Conservation (phyloP, 108 stramenopile species). For the Cyclostephanos invisitatus region DNA sequence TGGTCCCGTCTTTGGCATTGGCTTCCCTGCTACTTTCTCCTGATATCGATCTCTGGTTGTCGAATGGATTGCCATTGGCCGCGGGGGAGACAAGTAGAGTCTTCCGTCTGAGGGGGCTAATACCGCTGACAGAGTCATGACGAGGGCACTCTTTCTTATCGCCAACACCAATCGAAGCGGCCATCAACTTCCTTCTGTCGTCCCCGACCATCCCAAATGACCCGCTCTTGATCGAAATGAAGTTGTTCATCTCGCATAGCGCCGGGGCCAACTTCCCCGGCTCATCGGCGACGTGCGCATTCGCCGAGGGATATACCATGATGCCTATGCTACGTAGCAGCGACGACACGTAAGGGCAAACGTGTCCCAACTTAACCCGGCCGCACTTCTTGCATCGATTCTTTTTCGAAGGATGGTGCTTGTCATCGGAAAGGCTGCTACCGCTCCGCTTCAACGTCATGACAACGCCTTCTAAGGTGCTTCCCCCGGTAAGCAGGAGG, state of each 20-base stretch:
- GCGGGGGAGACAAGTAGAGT: background rate
- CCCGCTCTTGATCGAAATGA: slow-evolving; percentile 44
- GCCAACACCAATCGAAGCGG: slow-evolving; percentile 13
- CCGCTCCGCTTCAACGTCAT: slow-evolving; percentile 13
- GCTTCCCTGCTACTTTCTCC: background rate
- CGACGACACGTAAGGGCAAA: slow-evolving; percentile 67
- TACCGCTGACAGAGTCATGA: background rate
- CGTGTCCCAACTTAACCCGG: slow-evolving; percentile 78
- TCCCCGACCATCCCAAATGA: slow-evolving; percentile 9
- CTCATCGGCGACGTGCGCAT: slow-evolving; percentile 73
- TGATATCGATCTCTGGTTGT: background rate
- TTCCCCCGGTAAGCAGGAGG: slow-evolving; percentile 34
- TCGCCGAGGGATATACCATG: slow-evolving; percentile 75
- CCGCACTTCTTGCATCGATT: slow-evolving; percentile 84
- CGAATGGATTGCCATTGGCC: background rate
- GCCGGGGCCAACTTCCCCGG: slow-evolving; percentile 71
- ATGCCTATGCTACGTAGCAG: slow-evolving; percentile 75
- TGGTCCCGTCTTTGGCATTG: slow-evolving; percentile 5
- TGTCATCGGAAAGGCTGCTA: slow-evolving; percentile 9
- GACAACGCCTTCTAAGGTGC: slow-evolving; percentile 33
- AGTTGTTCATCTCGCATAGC: slow-evolving; percentile 82
- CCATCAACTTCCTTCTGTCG: slow-evolving; percentile 6
- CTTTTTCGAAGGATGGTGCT: slow-evolving; percentile 44
- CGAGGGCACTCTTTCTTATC: background rate
- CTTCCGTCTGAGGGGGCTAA: background rate